Evolutionary conservation across 345 rosid species (phyloP), one percentile per base, ranked within the genome.

Genomic region (Pseudoturritis turrita): DNA sequence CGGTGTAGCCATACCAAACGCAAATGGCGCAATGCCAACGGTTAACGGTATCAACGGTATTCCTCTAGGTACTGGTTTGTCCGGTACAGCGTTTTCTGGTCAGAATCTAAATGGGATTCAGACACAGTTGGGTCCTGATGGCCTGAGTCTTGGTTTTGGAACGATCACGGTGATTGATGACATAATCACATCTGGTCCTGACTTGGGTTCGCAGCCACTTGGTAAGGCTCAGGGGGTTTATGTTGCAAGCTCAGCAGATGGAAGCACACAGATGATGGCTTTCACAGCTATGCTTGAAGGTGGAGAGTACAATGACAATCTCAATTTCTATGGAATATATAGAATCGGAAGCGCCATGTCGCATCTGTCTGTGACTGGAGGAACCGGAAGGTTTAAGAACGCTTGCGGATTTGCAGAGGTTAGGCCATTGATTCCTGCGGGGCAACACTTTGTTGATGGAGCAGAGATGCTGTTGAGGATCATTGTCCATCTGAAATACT

Each of bases 201-300:
- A 88, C 49, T 78, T 89, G 77, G 91, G 92, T 21, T 82, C 89
- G 0, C 96, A 89, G 56, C 55, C 81, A 18, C 77, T 93, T 15
- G 96, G 98, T 36, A 90, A 85, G 64, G 97, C 97, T 52, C 96
- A 90, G 67, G 97, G 97, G 25, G 87, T 89, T 57, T 89, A 90
- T 25, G 85, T 89, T 56, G 97, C 97, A 1, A 90, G 89, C 73
- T 90, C 98, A 10, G 85, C 86, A 18, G 89, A 87, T 63, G 97
- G 96, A 62, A 77, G 82, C 41, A 86, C 88, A 56, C 97, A 93
- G 78, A 89, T 90, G 96, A 86, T 93, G 97, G 85, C 96, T 36
- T 94, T 94, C 72, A 85, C 97, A 31, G 91, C 92, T 14, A 80
- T 85, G 89, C 74, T 90, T 19, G 98, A 94, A 79, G 98, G 87